Conservation (phyloP, 306 rosid species). For the Lathyrus oleraceus region DNA sequence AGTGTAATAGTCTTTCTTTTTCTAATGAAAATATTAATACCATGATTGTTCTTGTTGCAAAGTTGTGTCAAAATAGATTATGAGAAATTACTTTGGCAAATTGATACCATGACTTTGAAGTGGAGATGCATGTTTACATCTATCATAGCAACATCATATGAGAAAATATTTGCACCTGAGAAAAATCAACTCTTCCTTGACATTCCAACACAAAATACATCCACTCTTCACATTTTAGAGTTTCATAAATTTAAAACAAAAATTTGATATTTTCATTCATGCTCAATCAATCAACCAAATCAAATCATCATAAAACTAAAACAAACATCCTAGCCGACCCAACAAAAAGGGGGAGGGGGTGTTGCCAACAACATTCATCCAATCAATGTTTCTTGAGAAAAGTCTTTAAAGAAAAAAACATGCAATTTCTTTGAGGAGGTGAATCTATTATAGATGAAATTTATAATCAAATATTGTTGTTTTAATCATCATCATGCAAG, state of each 20-base stretch:
- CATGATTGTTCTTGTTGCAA: no score
- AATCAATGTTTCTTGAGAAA: slow-evolving; percentile 34
- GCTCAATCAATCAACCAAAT: slow-evolving; percentile 45
- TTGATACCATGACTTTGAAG: no score
- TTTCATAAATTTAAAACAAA: slow-evolving; percentile 11
- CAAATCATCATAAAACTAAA: slow-evolving; percentile 34
- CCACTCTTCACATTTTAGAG: slow-evolving; percentile 27
- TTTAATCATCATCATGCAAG: slow-evolving; percentile 37
- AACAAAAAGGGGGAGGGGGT: slow-evolving; percentile 43
- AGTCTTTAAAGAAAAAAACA: slow-evolving; percentile 29
- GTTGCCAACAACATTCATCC: slow-evolving; percentile 42
- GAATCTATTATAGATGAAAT: slow-evolving; percentile 31
- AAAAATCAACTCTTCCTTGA: slow-evolving; percentile 26
- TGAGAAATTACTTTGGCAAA: neutral
- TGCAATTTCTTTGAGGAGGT: slow-evolving; percentile 27
- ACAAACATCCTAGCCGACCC: slow-evolving; percentile 46
- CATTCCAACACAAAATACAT: slow-evolving; percentile 28
- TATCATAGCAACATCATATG: no score
- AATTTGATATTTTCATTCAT: slow-evolving; percentile 15
- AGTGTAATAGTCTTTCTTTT: no score
- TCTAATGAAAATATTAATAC: no score
- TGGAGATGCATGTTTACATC: no score
- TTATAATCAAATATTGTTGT: slow-evolving; percentile 31
- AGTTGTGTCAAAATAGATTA: neutral
- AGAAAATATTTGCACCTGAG: neutral